Base-by-base conservation (phyloP, 768 basidiomycete species). In the Boletus tylopilopsis region DNA sequence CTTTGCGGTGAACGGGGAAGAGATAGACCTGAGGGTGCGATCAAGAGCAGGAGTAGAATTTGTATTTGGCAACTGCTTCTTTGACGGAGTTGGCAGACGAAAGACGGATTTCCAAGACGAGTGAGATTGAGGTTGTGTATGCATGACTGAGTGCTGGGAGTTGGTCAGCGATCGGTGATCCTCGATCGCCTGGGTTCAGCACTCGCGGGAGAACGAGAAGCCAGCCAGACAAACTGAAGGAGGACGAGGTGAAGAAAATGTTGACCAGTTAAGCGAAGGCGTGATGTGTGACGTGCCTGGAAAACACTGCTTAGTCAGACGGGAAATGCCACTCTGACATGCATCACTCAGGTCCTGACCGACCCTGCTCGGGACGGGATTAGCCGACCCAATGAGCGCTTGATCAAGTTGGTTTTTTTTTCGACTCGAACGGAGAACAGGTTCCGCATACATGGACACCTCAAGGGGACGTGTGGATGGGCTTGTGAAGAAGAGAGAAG, bases 81-180 rank as follows among this genome's bases (percentile, higher is more conserved):
- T 84, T 42, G 80, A 79, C 8, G 85, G 84, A 59, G 73, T 85
- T 33, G 72, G 81, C 50, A 89, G 72, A 53, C 86, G 81, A 71
- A 90, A 83, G 53, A 89, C 76, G 19, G 85, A 81, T 68, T 83
- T 89, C 88, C 88, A 90, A 44, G 66, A 64, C 2, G 63, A 55
- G 51, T 59, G 62, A 6, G 66, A 55, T 2, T 66, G 63, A 4
- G 66, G 36, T 0, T 51, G 45, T 2, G 65, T 41, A 37, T 66
- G 64, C 68, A 67, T 69, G 57, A 25, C 23, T 22, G 34, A 19
- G 25, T n/a, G n/a, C 42, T 49, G 47, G 33, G 41, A 39, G 42
- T 62, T 59, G 50, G 60, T 25, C 41, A 55, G 57, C 50, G 64
- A 64, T 64, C 62, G 53, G 19, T 40, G 51, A 60, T 61, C 47